Conservation (phyloP, 805 yeast genomes). For the Wickerhamomyces alni region DNA sequence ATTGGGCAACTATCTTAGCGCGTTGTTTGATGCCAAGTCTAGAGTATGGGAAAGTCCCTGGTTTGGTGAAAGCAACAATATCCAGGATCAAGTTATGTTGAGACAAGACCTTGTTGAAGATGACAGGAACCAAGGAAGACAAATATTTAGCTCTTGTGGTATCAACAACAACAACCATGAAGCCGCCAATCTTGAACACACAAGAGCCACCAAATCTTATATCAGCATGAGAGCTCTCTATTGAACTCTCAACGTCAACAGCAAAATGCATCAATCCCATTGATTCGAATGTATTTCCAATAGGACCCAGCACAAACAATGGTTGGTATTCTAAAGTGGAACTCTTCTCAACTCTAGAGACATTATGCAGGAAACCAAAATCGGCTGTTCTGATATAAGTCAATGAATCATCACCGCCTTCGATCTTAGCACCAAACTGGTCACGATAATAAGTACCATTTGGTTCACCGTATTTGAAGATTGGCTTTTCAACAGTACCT, state of each 20-base stretch:
- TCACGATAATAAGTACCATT: conserved; percentile 15
- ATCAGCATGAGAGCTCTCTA: conserved; percentile 45
- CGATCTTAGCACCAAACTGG: conserved; percentile 60
- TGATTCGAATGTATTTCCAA: conserved; percentile 84
- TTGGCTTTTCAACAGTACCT: conserved; percentile 58
- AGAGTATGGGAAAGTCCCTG: conserved; percentile 60
- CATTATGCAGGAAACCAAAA: conserved; percentile 83
- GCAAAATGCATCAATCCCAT: conserved; percentile 92
- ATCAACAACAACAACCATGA: conserved; percentile 71
- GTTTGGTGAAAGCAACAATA: conserved; percentile 71
- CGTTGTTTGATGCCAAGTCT: conserved; percentile 75
- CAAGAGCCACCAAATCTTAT: conserved; percentile 54
- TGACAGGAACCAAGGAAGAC: conserved; percentile 76
- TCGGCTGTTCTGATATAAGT: conserved; percentile 87
- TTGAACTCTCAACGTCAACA: conserved; percentile 67
- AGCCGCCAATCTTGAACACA: conserved; percentile 77
- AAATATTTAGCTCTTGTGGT: conserved; percentile 41
- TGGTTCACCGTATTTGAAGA: conserved; percentile 43
- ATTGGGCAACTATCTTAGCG: conserved; percentile 51
- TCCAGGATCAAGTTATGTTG: conserved; percentile 81
- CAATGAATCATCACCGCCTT: conserved; percentile 55
- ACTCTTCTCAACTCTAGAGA: conserved; percentile 40
- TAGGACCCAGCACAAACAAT: conserved; percentile 75
- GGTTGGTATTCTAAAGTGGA: conserved; percentile 54
- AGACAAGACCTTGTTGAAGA: conserved; percentile 71